phyloP scores from a whole-genome alignment of 1,139 yeast genomes.

The Suhomyces chickasaworum region DNA sequence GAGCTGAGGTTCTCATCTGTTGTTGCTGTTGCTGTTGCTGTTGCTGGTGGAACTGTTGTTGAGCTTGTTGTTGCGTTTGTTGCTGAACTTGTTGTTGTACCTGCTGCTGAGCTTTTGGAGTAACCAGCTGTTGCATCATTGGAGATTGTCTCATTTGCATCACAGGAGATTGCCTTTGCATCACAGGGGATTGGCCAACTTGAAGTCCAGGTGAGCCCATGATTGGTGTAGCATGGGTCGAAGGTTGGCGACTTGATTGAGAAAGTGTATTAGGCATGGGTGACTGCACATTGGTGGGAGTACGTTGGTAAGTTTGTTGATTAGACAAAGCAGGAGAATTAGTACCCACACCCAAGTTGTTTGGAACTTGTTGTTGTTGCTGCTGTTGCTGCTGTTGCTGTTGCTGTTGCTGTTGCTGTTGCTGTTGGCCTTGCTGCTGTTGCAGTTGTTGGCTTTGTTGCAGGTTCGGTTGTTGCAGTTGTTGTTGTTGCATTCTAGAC shows the following conservation, averaged over 20 bases:
- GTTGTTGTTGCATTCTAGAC: constrained; percentile 21
- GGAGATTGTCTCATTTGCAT: constrained; percentile 12
- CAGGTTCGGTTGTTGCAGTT: constrained; percentile 12
- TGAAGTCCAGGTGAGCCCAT: constrained; percentile 15
- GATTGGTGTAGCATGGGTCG: constrained; percentile 18
- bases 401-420: constrained; percentile 10
- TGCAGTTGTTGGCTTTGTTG: background rate
- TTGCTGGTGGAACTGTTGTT: constrained; percentile 16
- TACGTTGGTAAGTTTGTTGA: constrained; percentile 1
- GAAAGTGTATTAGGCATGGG: constrained; percentile 8
- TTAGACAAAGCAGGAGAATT: constrained; percentile 1
- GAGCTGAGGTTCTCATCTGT: constrained; percentile 3
- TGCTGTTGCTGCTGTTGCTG: constrained; percentile 12
- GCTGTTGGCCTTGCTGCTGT: constrained; percentile 8
- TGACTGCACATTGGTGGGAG: constrained; percentile 8
- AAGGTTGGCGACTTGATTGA: constrained; percentile 14
- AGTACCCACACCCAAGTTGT: constrained; percentile 4
- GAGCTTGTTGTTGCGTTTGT: constrained; percentile 15
- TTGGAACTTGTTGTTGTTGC: constrained; percentile 7
- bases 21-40: constrained; percentile 13
- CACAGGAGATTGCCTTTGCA: constrained; percentile 15
- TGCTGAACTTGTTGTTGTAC: constrained; percentile 14
- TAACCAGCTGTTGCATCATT: constrained; percentile 12
- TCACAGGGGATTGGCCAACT: constrained; percentile 18
- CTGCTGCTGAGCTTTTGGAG: constrained; percentile 7